phyloP scores from a whole-genome alignment of 139 green algal species.

The Gonium pectorale region DNA sequence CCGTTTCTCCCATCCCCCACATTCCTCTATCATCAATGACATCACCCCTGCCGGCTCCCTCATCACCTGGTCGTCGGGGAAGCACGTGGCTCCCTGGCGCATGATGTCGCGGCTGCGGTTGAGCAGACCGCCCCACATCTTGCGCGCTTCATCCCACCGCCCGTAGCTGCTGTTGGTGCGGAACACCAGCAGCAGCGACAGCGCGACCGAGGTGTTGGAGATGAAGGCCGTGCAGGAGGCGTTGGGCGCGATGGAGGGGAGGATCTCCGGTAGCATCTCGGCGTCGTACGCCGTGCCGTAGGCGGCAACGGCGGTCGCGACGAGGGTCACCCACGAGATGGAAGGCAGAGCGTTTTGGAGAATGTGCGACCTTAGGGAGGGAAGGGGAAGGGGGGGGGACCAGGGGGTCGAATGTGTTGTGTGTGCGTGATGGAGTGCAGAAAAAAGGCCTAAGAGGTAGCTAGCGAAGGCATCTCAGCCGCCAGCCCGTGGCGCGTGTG shows the following conservation, averaged over 20 bases:
- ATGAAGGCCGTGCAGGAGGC: constrained; percentile 44
- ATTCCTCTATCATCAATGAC: not conserved
- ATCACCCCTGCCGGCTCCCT: not conserved
- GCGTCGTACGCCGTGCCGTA: constrained; percentile 48
- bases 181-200: constrained; percentile 76
- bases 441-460: no score
- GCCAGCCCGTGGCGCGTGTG: no score
- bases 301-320: constrained; percentile 23
- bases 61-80: constrained; percentile 52
- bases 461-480: no score
- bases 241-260: constrained; percentile 42
- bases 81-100: constrained; percentile 59
- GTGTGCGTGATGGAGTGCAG: no score
- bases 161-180: constrained; percentile 59
- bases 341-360: constrained; percentile 55
- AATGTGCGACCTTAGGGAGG: constrained; percentile 49
- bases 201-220: constrained; percentile 47
- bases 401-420: no score
- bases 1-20: no score
- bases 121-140: constrained; percentile 68
- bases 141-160: constrained; percentile 65
- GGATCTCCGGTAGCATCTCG: constrained; percentile 20
- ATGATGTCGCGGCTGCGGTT: constrained; percentile 66
- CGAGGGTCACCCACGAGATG: constrained; percentile 37
- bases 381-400: not conserved